Conservation (phyloP, 345 rosid genomes). For the Dovyalis caffra region DNA sequence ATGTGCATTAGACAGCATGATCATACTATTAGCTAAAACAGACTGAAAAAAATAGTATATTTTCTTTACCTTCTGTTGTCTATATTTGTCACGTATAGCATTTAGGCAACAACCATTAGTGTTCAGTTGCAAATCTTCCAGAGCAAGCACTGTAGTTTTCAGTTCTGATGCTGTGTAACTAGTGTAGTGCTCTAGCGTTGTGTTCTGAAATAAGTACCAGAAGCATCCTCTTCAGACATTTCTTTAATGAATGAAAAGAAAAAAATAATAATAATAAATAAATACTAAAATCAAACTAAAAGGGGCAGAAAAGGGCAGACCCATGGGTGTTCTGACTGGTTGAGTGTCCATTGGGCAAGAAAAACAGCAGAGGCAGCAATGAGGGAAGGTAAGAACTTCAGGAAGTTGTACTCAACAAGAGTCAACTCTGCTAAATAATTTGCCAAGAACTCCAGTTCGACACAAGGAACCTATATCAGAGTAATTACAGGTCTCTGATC, state of each 20-base stretch:
- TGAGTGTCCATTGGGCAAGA: slow-evolving; percentile 85
- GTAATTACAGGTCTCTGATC: background rate
- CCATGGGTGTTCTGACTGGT: slow-evolving; percentile 89
- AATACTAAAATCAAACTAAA: background rate
- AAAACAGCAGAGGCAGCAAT: slow-evolving; percentile 90
- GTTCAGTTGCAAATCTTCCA: slow-evolving; percentile 77
- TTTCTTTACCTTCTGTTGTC: slow-evolving; percentile 61
- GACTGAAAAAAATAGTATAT: background rate
- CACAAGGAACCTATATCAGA: slow-evolving; percentile 47
- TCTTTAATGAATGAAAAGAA: background rate
- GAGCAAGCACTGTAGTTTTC: slow-evolving; percentile 62
- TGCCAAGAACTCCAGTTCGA: slow-evolving; percentile 74
- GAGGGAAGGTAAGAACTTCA: slow-evolving; percentile 70
- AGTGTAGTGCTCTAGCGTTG: slow-evolving; percentile 85
- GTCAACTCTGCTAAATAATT: slow-evolving; percentile 85
- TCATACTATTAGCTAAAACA: background rate
- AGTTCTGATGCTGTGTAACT: slow-evolving; percentile 58
- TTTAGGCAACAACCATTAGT: slow-evolving; percentile 53
- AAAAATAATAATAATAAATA: background rate
- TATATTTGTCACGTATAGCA: slow-evolving; percentile 75
- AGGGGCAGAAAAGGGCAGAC: slow-evolving; percentile 38
- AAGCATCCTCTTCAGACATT: slow-evolving; percentile 13
- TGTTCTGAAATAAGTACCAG: slow-evolving; percentile 48
- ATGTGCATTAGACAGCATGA: background rate
- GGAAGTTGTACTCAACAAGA: slow-evolving; percentile 71